A percentile compares a stretch with the other conserved stretches of the same genome.
Conservation (phyloP, 345 rosid genomes). For the Populus nigra region DNA sequence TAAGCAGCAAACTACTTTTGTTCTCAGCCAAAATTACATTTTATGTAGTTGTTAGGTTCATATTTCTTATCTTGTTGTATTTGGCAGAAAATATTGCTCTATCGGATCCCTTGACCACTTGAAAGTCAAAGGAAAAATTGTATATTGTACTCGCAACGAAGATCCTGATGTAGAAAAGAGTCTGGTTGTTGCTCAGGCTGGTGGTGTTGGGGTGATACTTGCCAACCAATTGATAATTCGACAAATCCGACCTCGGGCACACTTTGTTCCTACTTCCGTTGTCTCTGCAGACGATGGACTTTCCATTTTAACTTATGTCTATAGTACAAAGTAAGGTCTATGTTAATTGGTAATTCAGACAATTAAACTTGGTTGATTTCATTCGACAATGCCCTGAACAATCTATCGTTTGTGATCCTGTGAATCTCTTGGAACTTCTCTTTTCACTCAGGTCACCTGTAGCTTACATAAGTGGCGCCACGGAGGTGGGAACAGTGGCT, state of each 20-base stretch:
- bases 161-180: background rate
- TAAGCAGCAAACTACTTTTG: background rate
- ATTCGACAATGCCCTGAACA: background rate
- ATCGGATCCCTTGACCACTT: conserved; percentile 6
- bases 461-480: conserved; percentile 23
- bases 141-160: conserved; percentile 5
- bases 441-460: conserved; percentile 9
- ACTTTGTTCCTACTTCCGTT: too few relatives aligned
- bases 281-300: too few relatives aligned
- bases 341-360: conserved; percentile 3
- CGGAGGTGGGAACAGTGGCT: conserved; percentile 10
- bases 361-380: background rate
- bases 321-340: conserved; percentile 3
- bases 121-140: conserved; percentile 18
- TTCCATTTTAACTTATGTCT: conserved; percentile 1
- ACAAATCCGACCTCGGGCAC: too few relatives aligned
- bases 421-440: too few relatives aligned
- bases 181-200: conserved; percentile 11
- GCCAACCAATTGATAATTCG: background rate
- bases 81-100: background rate
- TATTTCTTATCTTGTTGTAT: background rate
- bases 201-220: conserved; percentile 23
- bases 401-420: background rate
- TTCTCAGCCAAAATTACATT: too few relatives aligned
- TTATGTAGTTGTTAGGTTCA: background rate